Evolutionary conservation across 1,284 basidiomycete species (phyloP).

Genomic region (Salmacisia buchloeana): DNA sequence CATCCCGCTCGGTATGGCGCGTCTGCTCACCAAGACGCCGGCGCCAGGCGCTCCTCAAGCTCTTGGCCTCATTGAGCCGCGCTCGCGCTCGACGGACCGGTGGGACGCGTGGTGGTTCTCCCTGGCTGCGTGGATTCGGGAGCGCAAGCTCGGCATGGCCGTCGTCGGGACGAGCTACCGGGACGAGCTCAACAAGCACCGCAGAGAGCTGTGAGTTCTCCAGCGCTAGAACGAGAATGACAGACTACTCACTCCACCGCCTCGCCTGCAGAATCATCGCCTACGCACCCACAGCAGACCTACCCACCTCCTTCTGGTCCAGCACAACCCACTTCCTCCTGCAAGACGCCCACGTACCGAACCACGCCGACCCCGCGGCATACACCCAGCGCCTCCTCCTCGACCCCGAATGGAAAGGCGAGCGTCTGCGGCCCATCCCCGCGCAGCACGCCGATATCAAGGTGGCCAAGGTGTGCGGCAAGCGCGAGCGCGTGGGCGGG

Average conservation of each 20-base stretch:
- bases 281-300: not conserved
- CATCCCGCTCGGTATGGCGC: not conserved
- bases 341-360: slow-evolving; percentile 8
- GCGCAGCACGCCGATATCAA: not conserved
- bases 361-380: slow-evolving; percentile 9
- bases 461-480: slow-evolving; percentile 17
- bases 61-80: not conserved
- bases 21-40: not conserved
- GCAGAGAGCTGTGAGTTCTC: slow-evolving; percentile 32
- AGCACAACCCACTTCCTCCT: not conserved
- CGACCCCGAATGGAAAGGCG: slow-evolving; percentile 34
- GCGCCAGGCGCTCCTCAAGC: not conserved
- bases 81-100: not conserved
- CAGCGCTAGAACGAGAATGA: not conserved
- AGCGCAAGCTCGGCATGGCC: slow-evolving; percentile 29
- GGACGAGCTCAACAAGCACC: slow-evolving; percentile 28
- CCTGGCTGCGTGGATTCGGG: slow-evolving; percentile 28
- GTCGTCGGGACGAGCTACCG: slow-evolving; percentile 36
- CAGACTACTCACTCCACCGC: not conserved
- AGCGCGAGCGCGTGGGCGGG: slow-evolving; percentile 30
- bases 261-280: not conserved
- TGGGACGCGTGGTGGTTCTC: slow-evolving; percentile 37
- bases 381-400: slow-evolving; percentile 21
- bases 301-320: not conserved
- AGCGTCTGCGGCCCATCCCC: slow-evolving; percentile 16